Base-by-base conservation (phyloP, 129 eudicot species). In the Arctium minus region DNA sequence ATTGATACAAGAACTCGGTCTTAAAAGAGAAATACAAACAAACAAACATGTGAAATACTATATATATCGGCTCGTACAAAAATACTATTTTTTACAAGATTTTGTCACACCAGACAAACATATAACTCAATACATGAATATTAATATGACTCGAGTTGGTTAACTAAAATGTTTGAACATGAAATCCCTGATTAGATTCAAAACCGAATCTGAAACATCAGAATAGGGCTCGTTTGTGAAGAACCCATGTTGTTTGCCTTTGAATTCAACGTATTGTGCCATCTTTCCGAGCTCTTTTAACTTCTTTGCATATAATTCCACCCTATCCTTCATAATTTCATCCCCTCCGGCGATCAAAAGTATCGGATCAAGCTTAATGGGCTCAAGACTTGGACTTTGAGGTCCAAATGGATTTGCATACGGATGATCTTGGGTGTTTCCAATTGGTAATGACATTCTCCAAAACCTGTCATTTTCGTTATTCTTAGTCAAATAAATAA, bases 371-470 rank as follows among this genome's bases (percentile, higher is more conserved):
- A 94, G 97, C 33, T 67, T 32, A 18, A 89, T 50, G 2, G 13
- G 1, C 32, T 91, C 92, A 18, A 91, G 90, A 78, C 70, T 91
- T 13, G 90, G 91, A 77, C 97, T 92, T 1, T n/a, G 31, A 2
- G 90, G 89, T 29, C 97, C 97, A 29, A 94, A 92, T 10, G 98
- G 98, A 81, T 94, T 94, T 22, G 98, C 97, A 37, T 84, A 76
- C 5, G 97, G 97, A 36, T 94, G 86, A 81, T 92, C 98, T n/a
- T 82, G 32, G 13, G 82, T 88, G 18, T 33, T 38, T 4, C 97
- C 98, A 10, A 29, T 22, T 2, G 98, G 97, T 48, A 94, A 35
- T 60, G 97, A 81, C 75, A 94, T 81, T 77, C 98, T 92, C 98
- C 98, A 94, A 72, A 94, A 94, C 86, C 98, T 94, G 86, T 36